Evolutionary conservation across 306 rosid species (phyloP).

Genomic region (Cucurbita ficifolia): DNA sequence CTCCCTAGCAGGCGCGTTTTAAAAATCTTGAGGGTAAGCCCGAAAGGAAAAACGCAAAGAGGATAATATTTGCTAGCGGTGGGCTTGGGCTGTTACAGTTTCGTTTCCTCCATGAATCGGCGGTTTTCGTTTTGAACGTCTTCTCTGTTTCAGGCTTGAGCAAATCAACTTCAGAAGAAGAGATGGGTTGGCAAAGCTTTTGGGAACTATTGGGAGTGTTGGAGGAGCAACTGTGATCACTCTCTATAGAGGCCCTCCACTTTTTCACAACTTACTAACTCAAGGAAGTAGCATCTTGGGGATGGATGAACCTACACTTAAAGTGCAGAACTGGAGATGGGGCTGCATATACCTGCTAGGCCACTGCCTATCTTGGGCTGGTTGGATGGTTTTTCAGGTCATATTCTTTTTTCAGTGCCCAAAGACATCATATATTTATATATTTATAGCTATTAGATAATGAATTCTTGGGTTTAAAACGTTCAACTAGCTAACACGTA

Average conservation of each 20-base stretch:
- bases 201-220: conserved; percentile 58
- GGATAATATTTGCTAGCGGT: no score
- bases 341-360: conserved; percentile 57
- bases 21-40: no score
- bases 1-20: no score
- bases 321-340: conserved; percentile 43
- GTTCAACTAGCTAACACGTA: no score
- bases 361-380: conserved; percentile 67
- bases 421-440: not conserved
- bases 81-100: not conserved
- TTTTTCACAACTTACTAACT: conserved; percentile 18
- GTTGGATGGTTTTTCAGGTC: conserved; percentile 73
- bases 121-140: not conserved
- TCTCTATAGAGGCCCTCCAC: conserved; percentile 65
- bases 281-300: conserved; percentile 15
- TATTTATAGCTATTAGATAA: not conserved
- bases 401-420: not conserved
- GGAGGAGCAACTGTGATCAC: conserved; percentile 61
- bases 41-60: no score
- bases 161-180: conserved; percentile 31
- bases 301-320: conserved; percentile 21
- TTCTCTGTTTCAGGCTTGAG: conserved; percentile 29
- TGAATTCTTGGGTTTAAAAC: not conserved
- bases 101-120: not conserved
- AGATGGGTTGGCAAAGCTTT: conserved; percentile 55